Evolutionary conservation across 2,329 filamentous ascomycete species (phyloP).

Genomic region (Fusarium sp.): DNA sequence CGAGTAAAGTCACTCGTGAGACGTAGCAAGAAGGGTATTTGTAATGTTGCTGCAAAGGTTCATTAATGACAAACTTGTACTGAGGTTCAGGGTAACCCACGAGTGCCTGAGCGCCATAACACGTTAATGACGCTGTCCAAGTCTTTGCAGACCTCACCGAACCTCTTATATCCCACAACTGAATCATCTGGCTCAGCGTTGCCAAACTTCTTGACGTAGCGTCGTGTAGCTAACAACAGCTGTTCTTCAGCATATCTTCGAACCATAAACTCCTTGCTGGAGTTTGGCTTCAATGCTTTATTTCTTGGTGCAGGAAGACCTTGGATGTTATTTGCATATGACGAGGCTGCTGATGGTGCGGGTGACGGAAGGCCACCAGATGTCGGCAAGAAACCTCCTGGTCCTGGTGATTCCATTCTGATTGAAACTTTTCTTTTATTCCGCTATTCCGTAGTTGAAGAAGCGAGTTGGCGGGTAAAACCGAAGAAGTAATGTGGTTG

Average conservation of each 20-base stretch:
- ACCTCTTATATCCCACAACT: constrained; percentile 66
- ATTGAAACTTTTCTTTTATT: neutral
- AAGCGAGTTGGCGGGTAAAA: neutral
- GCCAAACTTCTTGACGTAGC: constrained; percentile 70
- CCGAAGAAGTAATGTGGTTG: neutral
- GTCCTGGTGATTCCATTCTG: constrained; percentile 34
- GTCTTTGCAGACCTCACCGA: constrained; percentile 78
- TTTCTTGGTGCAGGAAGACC: constrained; percentile 67
- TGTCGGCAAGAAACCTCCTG: constrained; percentile 66
- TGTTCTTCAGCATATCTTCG: constrained; percentile 67
- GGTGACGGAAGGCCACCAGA: constrained; percentile 63
- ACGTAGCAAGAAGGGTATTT: constrained; percentile 85
- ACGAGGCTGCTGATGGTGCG: constrained; percentile 62
- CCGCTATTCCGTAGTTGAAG: neutral
- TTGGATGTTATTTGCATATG: constrained; percentile 51
- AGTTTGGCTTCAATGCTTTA: constrained; percentile 65
- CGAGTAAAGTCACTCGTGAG: constrained; percentile 78
- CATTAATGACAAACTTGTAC: constrained; percentile 1
- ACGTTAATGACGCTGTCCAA: constrained; percentile 81
- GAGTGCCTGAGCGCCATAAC: constrained; percentile 88
- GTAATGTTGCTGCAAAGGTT: constrained; percentile 59
- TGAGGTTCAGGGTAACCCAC: constrained; percentile 61
- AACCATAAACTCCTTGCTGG: constrained; percentile 69
- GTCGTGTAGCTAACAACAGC: constrained; percentile 65
- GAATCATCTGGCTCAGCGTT: constrained; percentile 59